These are phyloP conservation scores for Astrothelium macrocarpum DNA, from an alignment of 495 filamentous ascomycete genomes.

Conservation along the genomic window DNA sequence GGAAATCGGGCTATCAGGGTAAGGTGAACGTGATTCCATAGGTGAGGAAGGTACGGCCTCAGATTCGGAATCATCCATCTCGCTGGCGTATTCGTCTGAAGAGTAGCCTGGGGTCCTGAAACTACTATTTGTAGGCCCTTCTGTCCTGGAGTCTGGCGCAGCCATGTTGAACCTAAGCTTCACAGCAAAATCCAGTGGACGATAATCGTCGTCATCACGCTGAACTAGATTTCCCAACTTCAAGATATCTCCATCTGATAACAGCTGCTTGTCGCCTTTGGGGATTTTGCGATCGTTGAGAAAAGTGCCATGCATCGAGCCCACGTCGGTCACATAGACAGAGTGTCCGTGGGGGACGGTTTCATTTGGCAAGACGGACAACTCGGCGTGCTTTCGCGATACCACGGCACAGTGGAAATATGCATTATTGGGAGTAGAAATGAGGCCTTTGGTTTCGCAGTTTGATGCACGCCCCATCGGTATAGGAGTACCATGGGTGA, in stretches of 20 bases:
- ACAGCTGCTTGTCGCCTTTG: background rate
- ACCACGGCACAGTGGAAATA: constrained; percentile 76
- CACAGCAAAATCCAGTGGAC: background rate
- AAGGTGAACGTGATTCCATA: background rate
- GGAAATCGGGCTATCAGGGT: background rate
- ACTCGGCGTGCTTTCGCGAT: constrained; percentile 64
- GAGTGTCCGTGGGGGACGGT: constrained; percentile 21
- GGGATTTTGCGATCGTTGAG: constrained; percentile 23
- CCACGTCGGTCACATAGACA: constrained; percentile 39
- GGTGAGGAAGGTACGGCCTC: background rate
- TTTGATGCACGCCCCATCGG: constrained; percentile 54
- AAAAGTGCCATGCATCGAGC: constrained; percentile 50
- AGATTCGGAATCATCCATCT: background rate
- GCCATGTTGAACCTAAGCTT: background rate
- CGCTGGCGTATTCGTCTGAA: background rate
- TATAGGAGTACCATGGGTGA: constrained; percentile 15
- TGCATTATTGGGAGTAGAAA: constrained; percentile 48
- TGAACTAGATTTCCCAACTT: background rate
- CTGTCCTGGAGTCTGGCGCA: too few relatives aligned
- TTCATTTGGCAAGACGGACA: constrained; percentile 27
- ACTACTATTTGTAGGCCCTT: background rate
- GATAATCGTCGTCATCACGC: background rate
- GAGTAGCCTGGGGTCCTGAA: background rate
- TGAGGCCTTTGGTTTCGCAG: constrained; percentile 43
- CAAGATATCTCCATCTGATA: background rate